phyloP scores from a whole-genome alignment of 225 moss, liverwort and hornwort species.

The Sphagnum contortum region DNA sequence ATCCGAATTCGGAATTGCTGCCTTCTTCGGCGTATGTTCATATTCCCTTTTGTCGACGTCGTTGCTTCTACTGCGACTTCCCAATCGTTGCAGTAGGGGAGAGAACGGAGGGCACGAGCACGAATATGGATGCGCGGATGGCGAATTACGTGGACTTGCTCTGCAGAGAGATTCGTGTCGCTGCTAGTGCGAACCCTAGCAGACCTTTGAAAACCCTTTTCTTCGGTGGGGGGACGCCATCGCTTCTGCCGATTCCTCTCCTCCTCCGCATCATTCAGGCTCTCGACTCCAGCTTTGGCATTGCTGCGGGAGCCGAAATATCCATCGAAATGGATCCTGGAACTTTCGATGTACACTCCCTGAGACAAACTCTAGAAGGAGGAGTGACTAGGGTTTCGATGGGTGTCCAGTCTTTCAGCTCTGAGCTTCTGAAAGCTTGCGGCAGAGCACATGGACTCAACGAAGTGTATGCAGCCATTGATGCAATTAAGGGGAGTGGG shows the following conservation, averaged over 20 bases:
- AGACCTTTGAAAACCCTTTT: constrained; percentile 59
- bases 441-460: constrained; percentile 73
- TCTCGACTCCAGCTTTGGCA: constrained; percentile 34
- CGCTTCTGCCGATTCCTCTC: constrained; percentile 61
- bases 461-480: constrained; percentile 76
- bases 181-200: constrained; percentile 25
- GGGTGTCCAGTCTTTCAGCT: constrained; percentile 84
- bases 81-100: constrained; percentile 80
- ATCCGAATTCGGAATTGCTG: too few relatives aligned
- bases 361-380: constrained; percentile 53
- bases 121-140: constrained; percentile 60
- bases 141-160: constrained; percentile 67
- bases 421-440: constrained; percentile 59
- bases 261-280: constrained; percentile 54
- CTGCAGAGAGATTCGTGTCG: constrained; percentile 70
- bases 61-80: constrained; percentile 97
- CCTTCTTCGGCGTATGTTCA: constrained; percentile 74
- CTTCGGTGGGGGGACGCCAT: constrained; percentile 94
- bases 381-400: constrained; percentile 79
- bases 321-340: constrained; percentile 99
- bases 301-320: constrained; percentile 55
- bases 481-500: constrained; percentile 52
- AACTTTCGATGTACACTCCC: constrained; percentile 56
- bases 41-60: constrained; percentile 82
- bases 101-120: constrained; percentile 36